These are phyloP conservation scores for Salvia hispanica DNA, from an alignment of 257 asterid species.

Conservation along the genomic window DNA sequence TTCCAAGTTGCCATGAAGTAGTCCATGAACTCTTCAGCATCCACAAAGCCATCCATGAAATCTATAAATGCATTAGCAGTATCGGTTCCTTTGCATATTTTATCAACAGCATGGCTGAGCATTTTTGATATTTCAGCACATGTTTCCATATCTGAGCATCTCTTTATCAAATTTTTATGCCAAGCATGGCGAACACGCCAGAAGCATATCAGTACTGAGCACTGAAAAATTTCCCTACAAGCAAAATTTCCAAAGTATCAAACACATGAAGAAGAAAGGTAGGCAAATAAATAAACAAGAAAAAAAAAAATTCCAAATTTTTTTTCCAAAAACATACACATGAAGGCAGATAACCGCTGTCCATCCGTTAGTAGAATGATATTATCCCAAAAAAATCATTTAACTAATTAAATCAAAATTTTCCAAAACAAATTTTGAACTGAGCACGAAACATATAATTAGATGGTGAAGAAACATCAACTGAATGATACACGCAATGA, in stretches of 20 bases:
- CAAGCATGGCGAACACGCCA: conserved; percentile 97
- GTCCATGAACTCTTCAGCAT: conserved; percentile 72
- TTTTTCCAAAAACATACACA: no score
- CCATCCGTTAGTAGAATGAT: conserved; percentile 14
- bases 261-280: conserved; percentile 24
- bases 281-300: conserved; percentile 6
- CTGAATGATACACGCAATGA: conserved; percentile 4
- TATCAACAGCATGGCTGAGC: conserved; percentile 58
- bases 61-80: conserved; percentile 50
- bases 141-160: conserved; percentile 58
- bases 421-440: conserved; percentile 1
- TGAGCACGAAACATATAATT: conserved; percentile 5
- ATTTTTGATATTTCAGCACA: conserved; percentile 55
- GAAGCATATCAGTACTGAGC: conserved; percentile 84
- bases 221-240: conserved; percentile 78
- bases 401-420: conserved; percentile 6
- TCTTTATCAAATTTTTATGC: conserved; percentile 75
- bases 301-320: no score
- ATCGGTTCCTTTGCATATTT: conserved; percentile 59
- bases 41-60: conserved; percentile 54
- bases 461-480: conserved; percentile 20
- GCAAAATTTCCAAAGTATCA: conserved; percentile 28
- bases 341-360: background rate
- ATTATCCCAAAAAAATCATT: conserved; percentile 10
- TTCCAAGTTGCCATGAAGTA: conserved; percentile 89